Conservation (phyloP, 2,329 filamentous ascomycete species). For the Cryphonectria japonica region DNA sequence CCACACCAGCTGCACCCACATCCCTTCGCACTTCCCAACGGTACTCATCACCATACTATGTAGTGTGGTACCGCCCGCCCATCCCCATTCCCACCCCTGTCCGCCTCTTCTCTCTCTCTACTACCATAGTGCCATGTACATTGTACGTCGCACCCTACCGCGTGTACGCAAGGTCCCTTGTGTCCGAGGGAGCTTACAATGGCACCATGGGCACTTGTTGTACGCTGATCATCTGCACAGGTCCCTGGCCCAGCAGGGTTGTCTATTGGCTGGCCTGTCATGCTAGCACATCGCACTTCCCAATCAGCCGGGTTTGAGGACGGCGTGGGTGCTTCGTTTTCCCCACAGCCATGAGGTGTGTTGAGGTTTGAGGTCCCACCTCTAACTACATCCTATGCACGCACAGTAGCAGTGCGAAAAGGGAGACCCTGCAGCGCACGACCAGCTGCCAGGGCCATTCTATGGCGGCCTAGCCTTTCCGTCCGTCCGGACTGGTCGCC, state of each 20-base stretch:
- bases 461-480: constrained; percentile 21
- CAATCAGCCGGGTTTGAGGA: constrained; percentile 26
- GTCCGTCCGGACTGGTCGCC: constrained; percentile 25
- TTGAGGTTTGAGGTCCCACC: constrained; percentile 1
- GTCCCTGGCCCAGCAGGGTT: not conserved
- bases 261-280: not conserved
- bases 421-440: constrained; percentile 1
- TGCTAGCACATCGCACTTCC: constrained; percentile 13
- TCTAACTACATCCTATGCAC: not conserved
- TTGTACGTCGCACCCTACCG: not conserved
- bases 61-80: not conserved
- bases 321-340: not conserved
- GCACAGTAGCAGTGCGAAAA: not conserved
- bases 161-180: constrained; percentile 24
- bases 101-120: not conserved
- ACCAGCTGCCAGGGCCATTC: not conserved
- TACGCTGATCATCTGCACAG: constrained; percentile 7
- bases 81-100: constrained; percentile 1
- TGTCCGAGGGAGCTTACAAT: constrained; percentile 19
- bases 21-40: not conserved
- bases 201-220: constrained; percentile 15
- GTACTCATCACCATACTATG: not conserved
- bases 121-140: not conserved
- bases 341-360: constrained; percentile 25
- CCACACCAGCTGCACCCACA: not conserved